Conservation (phyloP, 1,284 basidiomycete genomes). For the Ceratobasidium sp. region DNA sequence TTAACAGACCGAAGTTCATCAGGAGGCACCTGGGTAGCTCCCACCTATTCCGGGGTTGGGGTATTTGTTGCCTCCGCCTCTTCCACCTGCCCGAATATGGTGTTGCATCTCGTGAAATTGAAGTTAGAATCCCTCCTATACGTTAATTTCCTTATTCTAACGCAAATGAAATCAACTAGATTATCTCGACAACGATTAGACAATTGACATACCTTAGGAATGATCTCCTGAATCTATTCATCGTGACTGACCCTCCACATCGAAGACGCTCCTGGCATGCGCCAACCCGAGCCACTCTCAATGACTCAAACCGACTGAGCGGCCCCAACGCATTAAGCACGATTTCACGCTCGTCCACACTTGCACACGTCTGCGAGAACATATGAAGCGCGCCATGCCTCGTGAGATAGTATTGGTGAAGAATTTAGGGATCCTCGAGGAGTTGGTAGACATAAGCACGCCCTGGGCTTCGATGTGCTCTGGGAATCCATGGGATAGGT, state of each 20-base stretch:
- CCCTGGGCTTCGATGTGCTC: slow-evolving; percentile 96
- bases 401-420: slow-evolving; percentile 99
- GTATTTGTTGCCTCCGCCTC: slow-evolving; percentile 65
- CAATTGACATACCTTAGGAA: slow-evolving; percentile 78
- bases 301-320: slow-evolving; percentile 90
- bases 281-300: slow-evolving; percentile 92
- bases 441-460: slow-evolving; percentile 98
- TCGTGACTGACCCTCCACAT: slow-evolving; percentile 99
- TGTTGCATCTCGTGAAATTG: slow-evolving; percentile 94
- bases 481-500: slow-evolving; percentile 97
- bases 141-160: slow-evolving; percentile 98
- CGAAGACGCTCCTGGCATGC: slow-evolving; percentile 92
- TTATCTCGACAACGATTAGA: neutral
- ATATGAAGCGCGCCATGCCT: slow-evolving; percentile 96
- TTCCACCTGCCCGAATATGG: slow-evolving; percentile 67
- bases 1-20: slow-evolving; percentile 44
- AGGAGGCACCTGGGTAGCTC: slow-evolving; percentile 69
- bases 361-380: slow-evolving; percentile 91
- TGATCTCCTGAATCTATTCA: slow-evolving; percentile 99
- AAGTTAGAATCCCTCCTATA: slow-evolving; percentile 99
- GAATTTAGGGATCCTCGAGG: slow-evolving; percentile 97
- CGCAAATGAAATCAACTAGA: neutral
- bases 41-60: slow-evolving; percentile 70
- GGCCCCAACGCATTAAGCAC: slow-evolving; percentile 93
- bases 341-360: slow-evolving; percentile 91